Percentiles rank a stretch among this genome's conserved stretches.
phyloP scores from a whole-genome alignment of 148 eudicot species.

The Nyssa sinensis region DNA sequence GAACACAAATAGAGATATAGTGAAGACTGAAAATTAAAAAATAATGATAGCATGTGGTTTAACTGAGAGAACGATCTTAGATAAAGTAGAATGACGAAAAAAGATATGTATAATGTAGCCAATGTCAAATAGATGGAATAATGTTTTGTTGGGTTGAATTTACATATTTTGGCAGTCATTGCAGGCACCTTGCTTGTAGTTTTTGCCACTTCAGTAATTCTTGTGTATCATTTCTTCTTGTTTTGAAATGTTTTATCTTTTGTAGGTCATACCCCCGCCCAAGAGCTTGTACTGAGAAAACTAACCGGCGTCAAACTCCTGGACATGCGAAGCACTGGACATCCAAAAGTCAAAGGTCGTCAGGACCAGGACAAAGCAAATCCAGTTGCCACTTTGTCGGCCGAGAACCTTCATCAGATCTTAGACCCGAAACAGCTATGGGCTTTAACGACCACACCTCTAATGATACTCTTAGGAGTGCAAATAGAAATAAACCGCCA shows the following conservation, averaged over 20 bases:
- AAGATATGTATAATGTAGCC: too few species aligned
- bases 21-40: too few species aligned
- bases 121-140: too few species aligned
- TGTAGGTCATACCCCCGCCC: conserved; percentile 73
- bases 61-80: too few species aligned
- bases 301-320: conserved; percentile 29
- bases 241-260: conserved; percentile 4
- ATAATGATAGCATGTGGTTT: too few species aligned
- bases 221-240: neutral
- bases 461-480: conserved; percentile 24
- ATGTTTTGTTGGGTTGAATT: too few species aligned
- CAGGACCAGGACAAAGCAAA: conserved; percentile 30
- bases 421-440: conserved; percentile 14
- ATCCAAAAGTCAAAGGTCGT: conserved; percentile 34
- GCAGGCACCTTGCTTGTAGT: neutral
- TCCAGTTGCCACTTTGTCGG: conserved; percentile 18
- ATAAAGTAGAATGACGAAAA: too few species aligned
- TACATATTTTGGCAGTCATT: neutral
- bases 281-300: conserved; percentile 36
- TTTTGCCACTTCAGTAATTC: neutral
- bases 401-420: conserved; percentile 24
- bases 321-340: conserved; percentile 26
- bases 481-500: conserved; percentile 43
- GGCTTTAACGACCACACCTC: conserved; percentile 16
- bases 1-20: too few species aligned